These are phyloP conservation scores for Puccinia polysora DNA, from an alignment of 1,284 basidiomycete species.

Conservation along the genomic window DNA sequence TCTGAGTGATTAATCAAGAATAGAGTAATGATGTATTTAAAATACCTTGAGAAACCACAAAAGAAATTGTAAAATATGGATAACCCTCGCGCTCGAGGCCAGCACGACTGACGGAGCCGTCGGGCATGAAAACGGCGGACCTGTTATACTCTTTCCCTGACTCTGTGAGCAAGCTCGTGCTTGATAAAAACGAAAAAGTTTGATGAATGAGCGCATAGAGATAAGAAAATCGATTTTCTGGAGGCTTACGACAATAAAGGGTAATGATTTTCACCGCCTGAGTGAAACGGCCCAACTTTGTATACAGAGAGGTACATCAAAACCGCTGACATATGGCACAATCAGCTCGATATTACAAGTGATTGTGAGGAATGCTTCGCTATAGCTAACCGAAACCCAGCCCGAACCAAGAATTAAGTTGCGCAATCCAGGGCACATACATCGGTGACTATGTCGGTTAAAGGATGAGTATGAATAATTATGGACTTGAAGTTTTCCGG, in stretches of 20 bases:
- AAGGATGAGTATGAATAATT: neutral
- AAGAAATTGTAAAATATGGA: conserved; percentile 30
- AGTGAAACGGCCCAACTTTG: conserved; percentile 31
- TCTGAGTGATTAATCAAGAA: neutral
- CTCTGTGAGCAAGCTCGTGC: conserved; percentile 30
- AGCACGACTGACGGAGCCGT: conserved; percentile 19
- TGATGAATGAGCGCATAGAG: no score
- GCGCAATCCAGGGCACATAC: conserved; percentile 44
- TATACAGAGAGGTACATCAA: conserved; percentile 43
- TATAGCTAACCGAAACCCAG: conserved; percentile 24
- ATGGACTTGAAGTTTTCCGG: neutral
- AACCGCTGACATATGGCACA: conserved; percentile 5
- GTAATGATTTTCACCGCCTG: conserved; percentile 30
- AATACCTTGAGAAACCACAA: conserved; percentile 42
- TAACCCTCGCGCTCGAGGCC: conserved; percentile 24
- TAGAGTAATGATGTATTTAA: neutral
- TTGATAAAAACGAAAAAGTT: no score
- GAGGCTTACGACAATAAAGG: conserved; percentile 43
- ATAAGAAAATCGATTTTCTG: no score
- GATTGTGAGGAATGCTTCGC: neutral
- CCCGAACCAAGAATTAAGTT: conserved; percentile 44
- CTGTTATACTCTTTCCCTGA: conserved; percentile 33
- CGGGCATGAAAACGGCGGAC: conserved; percentile 32
- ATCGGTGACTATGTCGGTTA: conserved; percentile 40
- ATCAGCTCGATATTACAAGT: neutral